phyloP scores from a whole-genome alignment of 1,284 basidiomycete genomes.

The Cryptococcus sp. region DNA sequence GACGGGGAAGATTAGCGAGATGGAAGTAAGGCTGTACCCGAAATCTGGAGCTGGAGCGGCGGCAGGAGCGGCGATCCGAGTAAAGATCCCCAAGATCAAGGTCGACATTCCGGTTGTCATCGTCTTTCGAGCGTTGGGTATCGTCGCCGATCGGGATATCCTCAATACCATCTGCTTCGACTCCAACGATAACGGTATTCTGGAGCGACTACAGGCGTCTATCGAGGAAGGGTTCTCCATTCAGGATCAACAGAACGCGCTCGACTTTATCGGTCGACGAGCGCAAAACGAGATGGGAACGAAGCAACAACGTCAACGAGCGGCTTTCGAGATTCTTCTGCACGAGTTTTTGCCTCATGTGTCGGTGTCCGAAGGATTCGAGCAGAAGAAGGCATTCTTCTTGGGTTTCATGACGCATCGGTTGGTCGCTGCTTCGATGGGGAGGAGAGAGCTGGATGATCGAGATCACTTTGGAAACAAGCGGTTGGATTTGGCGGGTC shows the following conservation, averaged over 20 bases:
- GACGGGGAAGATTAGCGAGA: constrained; percentile 96
- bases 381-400: constrained; percentile 99
- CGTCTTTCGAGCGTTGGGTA: constrained; percentile 94
- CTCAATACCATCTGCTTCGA: constrained; percentile 99
- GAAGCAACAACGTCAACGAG: constrained; percentile 84
- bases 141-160: constrained; percentile 96
- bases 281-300: constrained; percentile 92
- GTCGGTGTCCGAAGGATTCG: constrained; percentile 90
- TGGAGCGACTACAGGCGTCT: constrained; percentile 98
- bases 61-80: constrained; percentile 86
- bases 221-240: constrained; percentile 98
- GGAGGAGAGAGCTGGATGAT: constrained; percentile 93
- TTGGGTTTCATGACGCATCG: constrained; percentile 99
- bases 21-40: constrained; percentile 97
- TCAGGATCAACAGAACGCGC: constrained; percentile 83
- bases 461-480: constrained; percentile 99
- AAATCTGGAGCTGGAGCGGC: constrained; percentile 50
- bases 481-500: constrained; percentile 91
- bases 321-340: constrained; percentile 95
- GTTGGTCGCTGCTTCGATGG: constrained; percentile 84
- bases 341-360: constrained; percentile 99
- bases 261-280: constrained; percentile 98
- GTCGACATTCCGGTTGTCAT: constrained; percentile 99
- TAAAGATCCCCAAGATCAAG: constrained; percentile 95
- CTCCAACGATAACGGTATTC: constrained; percentile 88